phyloP scores from a whole-genome alignment of 106 monocot genomes.

The Dactylorhiza incarnata region DNA sequence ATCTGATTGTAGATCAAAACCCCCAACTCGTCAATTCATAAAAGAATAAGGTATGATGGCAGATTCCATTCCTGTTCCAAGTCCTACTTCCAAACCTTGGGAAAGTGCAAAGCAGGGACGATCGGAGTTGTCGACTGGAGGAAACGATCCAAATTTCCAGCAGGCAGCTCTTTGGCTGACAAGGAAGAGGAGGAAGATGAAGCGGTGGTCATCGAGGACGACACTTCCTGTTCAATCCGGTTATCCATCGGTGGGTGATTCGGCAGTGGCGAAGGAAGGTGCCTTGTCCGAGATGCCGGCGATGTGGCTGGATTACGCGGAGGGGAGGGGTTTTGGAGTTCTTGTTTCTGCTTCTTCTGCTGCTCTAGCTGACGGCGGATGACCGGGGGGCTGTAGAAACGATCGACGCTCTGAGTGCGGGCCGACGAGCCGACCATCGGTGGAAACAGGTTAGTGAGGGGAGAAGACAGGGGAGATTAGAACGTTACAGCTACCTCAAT shows the following conservation, averaged over 20 bases:
- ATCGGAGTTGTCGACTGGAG: slow-evolving; percentile 55
- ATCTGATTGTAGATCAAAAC: slow-evolving; percentile 14
- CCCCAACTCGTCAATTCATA: neutral
- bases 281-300: slow-evolving; percentile 1
- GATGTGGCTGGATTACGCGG: slow-evolving; percentile 4
- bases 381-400: slow-evolving; percentile 67
- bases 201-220: slow-evolving; percentile 46
- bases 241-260: slow-evolving; percentile 9
- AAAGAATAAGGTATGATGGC: neutral
- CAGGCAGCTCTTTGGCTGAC: slow-evolving; percentile 8
- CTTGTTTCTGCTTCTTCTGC: slow-evolving; percentile 40
- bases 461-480: slow-evolving; percentile 15
- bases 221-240: slow-evolving; percentile 44
- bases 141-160: slow-evolving; percentile 66
- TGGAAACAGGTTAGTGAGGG: slow-evolving; percentile 22
- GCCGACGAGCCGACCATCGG: slow-evolving; percentile 36
- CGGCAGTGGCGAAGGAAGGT: slow-evolving; percentile 5
- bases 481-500: neutral
- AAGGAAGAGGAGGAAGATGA: slow-evolving; percentile 28
- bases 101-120: slow-evolving; percentile 37
- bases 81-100: slow-evolving; percentile 33
- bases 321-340: slow-evolving; percentile 8
- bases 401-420: slow-evolving; percentile 37
- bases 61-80: neutral
- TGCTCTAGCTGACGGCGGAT: slow-evolving; percentile 21